These are phyloP conservation scores for Entomortierella beljakovae DNA, from an alignment of 192 early-diverging fungal genomes.

Conservation along the genomic window DNA sequence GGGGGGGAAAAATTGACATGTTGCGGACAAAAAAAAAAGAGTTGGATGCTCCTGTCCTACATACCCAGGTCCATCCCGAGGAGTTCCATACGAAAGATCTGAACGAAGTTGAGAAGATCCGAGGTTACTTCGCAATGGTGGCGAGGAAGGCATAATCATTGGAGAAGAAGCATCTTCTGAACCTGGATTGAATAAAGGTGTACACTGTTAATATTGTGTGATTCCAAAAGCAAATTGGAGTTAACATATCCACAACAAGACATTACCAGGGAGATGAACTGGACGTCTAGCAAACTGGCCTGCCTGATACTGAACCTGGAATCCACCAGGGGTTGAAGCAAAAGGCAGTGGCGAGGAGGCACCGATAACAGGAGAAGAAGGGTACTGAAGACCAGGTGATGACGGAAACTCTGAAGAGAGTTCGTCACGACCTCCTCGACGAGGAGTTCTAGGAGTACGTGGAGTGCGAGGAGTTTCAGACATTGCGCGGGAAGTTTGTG, in stretches of 20 bases:
- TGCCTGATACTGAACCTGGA: slow-evolving; percentile 35
- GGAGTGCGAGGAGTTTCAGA: slow-evolving; percentile 25
- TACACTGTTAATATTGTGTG: too few relatives aligned
- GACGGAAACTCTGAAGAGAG: slow-evolving; percentile 46
- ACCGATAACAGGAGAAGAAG: slow-evolving; percentile 27
- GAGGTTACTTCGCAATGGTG: slow-evolving; percentile 28
- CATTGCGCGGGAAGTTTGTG: neutral
- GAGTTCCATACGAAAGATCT: slow-evolving; percentile 36
- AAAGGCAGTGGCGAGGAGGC: slow-evolving; percentile 42
- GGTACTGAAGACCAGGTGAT: slow-evolving; percentile 48
- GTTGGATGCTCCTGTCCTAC: neutral
- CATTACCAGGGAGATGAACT: slow-evolving; percentile 6
- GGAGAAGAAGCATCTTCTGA: slow-evolving; percentile 42
- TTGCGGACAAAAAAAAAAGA: neutral
- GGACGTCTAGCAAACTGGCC: slow-evolving; percentile 34
- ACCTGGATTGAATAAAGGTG: too few relatives aligned
- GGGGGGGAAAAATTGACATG: too few relatives aligned
- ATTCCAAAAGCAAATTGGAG: too few relatives aligned
- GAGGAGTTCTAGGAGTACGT: slow-evolving; percentile 32
- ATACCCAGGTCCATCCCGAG: slow-evolving; percentile 30
- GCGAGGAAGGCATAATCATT: slow-evolving; percentile 41
- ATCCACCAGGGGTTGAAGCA: slow-evolving; percentile 32
- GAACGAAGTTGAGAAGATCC: slow-evolving; percentile 49
- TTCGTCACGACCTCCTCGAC: slow-evolving; percentile 13
- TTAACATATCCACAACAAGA: too few relatives aligned